Evolutionary conservation across 306 rosid genomes (phyloP), one percentile per base, ranked within the genome.

Genomic region (Pachyrhizus erosus): DNA sequence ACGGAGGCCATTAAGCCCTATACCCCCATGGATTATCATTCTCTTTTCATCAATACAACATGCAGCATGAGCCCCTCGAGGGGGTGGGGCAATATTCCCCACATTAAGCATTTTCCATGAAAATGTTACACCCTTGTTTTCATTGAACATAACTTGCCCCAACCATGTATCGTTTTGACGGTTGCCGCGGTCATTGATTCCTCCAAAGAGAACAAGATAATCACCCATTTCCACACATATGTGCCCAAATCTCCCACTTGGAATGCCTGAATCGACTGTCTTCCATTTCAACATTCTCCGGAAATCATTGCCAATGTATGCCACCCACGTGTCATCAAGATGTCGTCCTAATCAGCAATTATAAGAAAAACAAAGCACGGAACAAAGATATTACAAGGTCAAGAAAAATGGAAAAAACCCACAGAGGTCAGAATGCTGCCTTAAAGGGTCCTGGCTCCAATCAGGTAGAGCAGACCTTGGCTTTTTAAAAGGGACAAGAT

Each of bases 171-270:
- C 99, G 2, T 91, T 95, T 83, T 91, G 96, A 57, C 99, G 98
- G 84, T 51, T 87, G 55, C 99, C 99, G n/a, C 40, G 80, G 83
- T 95, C 99, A 20, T 93, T 90, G 87, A 93, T 95, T 77, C 98
- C 98, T 82, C 98, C 98, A 39, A 95, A 95, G 43, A 95, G 94
- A 77, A 95, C 87, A 40, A 95, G 97, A 77, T 46, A 82, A 71
- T 85, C 95, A 82, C 85, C 87, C 83, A 95, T 83, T 42, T 79
- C 93, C 48, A 87, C 90, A 69, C 94, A 91, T 0, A 94, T 87
- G 79, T 95, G 99, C 55, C 99, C 99, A 79, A 95, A 95, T 79
- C 99, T 89, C 40, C 99, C 99, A 82, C 98, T 95, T 29, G 99
- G 99, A 78, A 81, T 80, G 80, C 94, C 98, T 54, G 98, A 88